Conservation (phyloP, 164 flowering plant genomes). For the Dillenia turbinata region DNA sequence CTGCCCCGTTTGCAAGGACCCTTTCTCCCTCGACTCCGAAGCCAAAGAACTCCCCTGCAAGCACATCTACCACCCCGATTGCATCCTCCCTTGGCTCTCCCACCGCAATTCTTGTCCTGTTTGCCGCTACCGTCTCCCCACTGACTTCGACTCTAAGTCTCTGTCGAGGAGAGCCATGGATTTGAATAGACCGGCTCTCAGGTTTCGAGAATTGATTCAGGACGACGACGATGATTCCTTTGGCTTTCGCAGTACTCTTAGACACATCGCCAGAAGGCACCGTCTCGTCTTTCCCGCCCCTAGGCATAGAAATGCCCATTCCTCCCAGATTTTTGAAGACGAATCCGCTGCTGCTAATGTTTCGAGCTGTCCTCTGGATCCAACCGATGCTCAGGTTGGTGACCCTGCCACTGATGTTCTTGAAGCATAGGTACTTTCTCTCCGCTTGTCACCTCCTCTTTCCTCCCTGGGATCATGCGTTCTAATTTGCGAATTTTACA, state of each 20-base stretch:
- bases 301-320: too few species aligned
- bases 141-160: constrained; percentile 12
- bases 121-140: constrained; percentile 43
- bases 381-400: too few species aligned
- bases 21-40: constrained; percentile 33
- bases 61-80: constrained; percentile 59
- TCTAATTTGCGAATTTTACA: too few species aligned
- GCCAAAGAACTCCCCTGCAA: constrained; percentile 65
- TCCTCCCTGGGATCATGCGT: too few species aligned
- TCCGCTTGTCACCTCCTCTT: too few species aligned
- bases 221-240: constrained; percentile 34
- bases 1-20: constrained; percentile 70
- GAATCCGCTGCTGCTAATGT: too few species aligned
- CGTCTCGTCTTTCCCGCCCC: constrained; percentile 21
- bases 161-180: not conserved
- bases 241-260: constrained; percentile 29
- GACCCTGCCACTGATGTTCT: too few species aligned
- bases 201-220: constrained; percentile 33
- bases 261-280: constrained; percentile 40
- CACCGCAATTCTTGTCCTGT: constrained; percentile 59
- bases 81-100: constrained; percentile 68
- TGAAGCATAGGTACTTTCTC: too few species aligned
- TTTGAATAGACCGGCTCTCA: constrained; percentile 9
- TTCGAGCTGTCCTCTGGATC: too few species aligned
- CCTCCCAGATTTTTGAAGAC: too few species aligned